These are phyloP conservation scores for Auricularia sp. DNA, from an alignment of 768 basidiomycete species.

Conservation along the genomic window DNA sequence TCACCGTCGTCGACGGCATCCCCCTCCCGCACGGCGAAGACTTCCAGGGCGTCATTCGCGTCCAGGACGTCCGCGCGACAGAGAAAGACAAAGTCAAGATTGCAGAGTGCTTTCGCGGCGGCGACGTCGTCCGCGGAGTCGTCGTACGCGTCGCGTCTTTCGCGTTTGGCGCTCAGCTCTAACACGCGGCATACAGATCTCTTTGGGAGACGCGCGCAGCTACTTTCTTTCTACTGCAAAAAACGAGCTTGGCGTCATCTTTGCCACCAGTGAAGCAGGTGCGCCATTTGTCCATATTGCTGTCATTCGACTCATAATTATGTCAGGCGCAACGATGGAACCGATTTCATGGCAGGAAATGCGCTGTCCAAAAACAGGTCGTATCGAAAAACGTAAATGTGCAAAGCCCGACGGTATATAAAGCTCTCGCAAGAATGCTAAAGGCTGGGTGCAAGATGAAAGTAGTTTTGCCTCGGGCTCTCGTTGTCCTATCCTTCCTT, in stretches of 20 bases:
- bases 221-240: conserved; percentile 88
- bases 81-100: conserved; percentile 87
- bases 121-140: conserved; percentile 78
- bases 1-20: conserved; percentile 78
- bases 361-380: conserved; percentile 75
- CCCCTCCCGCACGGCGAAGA: conserved; percentile 79
- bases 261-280: conserved; percentile 83
- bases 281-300: conserved; percentile 11
- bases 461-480: too few species aligned
- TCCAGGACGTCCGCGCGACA: conserved; percentile 81
- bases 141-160: conserved; percentile 46
- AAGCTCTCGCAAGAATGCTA: background rate
- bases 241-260: conserved; percentile 86
- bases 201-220: conserved; percentile 81
- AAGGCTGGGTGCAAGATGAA: too few species aligned
- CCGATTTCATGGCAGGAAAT: conserved; percentile 88
- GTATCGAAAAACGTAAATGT: conserved; percentile 73
- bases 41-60: conserved; percentile 78
- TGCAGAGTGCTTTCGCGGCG: conserved; percentile 82
- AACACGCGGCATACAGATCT: conserved; percentile 44
- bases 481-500: too few species aligned
- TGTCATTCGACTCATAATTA: conserved; percentile 2
- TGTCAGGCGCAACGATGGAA: conserved; percentile 65
- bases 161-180: background rate
- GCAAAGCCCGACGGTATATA: conserved; percentile 68